Evolutionary conservation across 1,284 basidiomycete species (phyloP).

Genomic region (Ceratobasidium theobromae): DNA sequence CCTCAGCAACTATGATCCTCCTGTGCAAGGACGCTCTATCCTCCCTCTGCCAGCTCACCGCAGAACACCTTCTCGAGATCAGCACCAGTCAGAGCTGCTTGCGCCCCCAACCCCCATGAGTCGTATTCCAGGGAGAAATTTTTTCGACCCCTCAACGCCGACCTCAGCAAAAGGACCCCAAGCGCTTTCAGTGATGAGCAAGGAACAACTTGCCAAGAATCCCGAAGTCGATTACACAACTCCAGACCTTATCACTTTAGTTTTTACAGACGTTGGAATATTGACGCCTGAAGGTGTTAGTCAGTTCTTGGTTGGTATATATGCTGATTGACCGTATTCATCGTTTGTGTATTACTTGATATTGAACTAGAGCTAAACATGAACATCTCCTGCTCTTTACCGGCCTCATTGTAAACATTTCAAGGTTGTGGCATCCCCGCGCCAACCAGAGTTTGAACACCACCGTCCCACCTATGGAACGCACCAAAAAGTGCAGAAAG

Average conservation of each 20-base stretch:
- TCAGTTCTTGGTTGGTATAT: slow-evolving; percentile 89
- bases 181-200: slow-evolving; percentile 52
- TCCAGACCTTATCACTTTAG: slow-evolving; percentile 86
- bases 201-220: slow-evolving; percentile 72
- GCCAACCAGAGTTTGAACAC: too few relatives aligned
- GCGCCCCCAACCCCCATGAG: slow-evolving; percentile 19
- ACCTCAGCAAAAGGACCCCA: slow-evolving; percentile 16
- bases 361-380: background rate
- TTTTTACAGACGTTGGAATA: slow-evolving; percentile 90
- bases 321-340: slow-evolving; percentile 42
- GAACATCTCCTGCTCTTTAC: background rate
- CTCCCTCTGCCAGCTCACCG: slow-evolving; percentile 12
- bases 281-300: slow-evolving; percentile 90
- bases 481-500: too few relatives aligned
- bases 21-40: slow-evolving; percentile 15
- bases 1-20: slow-evolving; percentile 12
- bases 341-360: background rate
- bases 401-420: too few relatives aligned
- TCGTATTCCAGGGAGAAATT: background rate
- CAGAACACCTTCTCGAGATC: slow-evolving; percentile 13
- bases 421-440: too few relatives aligned
- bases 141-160: slow-evolving; percentile 17
- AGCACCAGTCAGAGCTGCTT: background rate
- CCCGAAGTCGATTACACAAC: slow-evolving; percentile 83
- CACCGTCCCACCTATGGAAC: too few relatives aligned